Evolutionary conservation across 116 monocot species (phyloP), one percentile per base, ranked within the genome.

Genomic region (Zostera marina): DNA sequence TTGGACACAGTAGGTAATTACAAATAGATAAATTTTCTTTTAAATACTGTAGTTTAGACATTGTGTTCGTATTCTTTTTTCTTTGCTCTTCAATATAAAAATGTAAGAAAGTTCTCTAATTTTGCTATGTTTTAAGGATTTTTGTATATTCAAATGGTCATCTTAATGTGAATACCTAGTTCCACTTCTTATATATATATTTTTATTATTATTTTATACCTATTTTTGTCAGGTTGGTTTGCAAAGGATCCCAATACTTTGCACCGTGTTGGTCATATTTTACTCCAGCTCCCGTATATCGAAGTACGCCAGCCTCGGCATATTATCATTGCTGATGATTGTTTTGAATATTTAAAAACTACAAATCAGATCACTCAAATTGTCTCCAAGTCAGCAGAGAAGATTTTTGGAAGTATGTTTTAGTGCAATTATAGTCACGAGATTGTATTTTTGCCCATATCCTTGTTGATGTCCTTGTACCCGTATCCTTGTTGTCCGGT

Each of bases 311-410:
- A 69, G 38, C 96, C 96, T 19, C 77, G 90, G 44, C 79, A 66
- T 52, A 56, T 96, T 63, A 64, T 89, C 11, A 82, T 89, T 60
- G 96, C 85, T 25, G 96, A 96, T 69, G 96, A 96, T 56, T 85
- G 80, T 68, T 96, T 96, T 70, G 72, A 83, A 44, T 60, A 85
- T 23, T 65, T 63, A 47, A 85, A 76, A 61, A 51, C 73, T 24
- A 44, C 68, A 17, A 74, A 41, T 26, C 77, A 74, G 52, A 47
- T 80, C 24, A 85, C 63, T 52, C 74, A 85, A 63, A 76, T 77
- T 59, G 85, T 96, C 52, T 67, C 63, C 21, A 96, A 78, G 72
- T 80, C 89, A 44, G 65, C 74, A 7, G 96, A 89, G 66, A 81
- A 78, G 65, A 65, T 80, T 17, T 86, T 78, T 78, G 96, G 96